These are phyloP conservation scores for Xylaria cubensis DNA, from an alignment of 495 filamentous ascomycete species.

Conservation along the genomic window DNA sequence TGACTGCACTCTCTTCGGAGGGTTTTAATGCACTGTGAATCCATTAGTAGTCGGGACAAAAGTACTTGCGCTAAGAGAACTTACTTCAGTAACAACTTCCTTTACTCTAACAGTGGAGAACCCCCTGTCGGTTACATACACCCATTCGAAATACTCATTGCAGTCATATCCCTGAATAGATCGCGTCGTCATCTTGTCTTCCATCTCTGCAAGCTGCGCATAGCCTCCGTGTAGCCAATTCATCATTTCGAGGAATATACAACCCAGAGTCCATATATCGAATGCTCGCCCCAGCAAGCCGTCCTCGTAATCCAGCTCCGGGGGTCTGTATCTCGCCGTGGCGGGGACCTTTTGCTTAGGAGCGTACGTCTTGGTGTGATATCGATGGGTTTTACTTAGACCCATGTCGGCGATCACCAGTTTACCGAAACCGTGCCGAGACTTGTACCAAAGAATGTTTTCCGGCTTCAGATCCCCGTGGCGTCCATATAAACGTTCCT, in stretches of 20 bases:
- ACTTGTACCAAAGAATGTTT: constrained; percentile 34
- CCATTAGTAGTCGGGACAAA: background rate
- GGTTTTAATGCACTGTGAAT: background rate
- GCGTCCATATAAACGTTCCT: constrained; percentile 10
- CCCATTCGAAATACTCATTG: background rate
- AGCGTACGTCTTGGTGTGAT: background rate
- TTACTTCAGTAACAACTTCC: background rate
- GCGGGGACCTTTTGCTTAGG: no score
- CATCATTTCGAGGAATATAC: background rate
- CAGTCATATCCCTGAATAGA: background rate
- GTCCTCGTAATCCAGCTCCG: background rate
- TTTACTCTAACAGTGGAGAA: background rate
- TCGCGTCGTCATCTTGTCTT: background rate
- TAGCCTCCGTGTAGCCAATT: background rate
- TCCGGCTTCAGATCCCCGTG: constrained; percentile 41
- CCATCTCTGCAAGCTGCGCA: background rate
- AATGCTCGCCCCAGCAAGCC: background rate
- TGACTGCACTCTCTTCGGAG: background rate
- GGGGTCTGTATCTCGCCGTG: background rate
- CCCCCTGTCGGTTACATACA: background rate
- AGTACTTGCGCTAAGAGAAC: no score
- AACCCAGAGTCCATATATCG: constrained; percentile 9
- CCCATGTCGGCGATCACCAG: constrained; percentile 15
- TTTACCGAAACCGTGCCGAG: background rate
- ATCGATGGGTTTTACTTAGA: background rate